Percentiles rank a stretch among this genome's conserved stretches.
Evolutionary conservation across 1,284 basidiomycete species (phyloP).

Genomic region (Tylopilus sp.): DNA sequence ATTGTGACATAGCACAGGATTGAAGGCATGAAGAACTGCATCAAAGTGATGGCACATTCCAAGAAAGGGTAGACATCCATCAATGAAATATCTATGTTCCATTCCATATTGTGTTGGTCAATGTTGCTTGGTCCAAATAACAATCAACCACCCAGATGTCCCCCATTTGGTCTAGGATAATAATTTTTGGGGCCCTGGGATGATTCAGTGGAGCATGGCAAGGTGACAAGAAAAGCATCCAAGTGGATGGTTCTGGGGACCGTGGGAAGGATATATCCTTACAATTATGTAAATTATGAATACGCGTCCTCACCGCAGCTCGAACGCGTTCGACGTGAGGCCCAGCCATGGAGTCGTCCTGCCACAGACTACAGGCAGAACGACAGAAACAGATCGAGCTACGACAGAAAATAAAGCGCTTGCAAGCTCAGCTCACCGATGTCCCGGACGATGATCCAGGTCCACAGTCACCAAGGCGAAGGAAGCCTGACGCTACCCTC

Average conservation of each 20-base stretch:
- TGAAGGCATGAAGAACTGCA: conserved; percentile 23
- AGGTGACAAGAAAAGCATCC: conserved; percentile 13
- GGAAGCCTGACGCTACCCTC: conserved; percentile 38
- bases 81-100: conserved; percentile 13
- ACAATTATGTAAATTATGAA: conserved; percentile 24
- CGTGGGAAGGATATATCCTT: conserved; percentile 15
- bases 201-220: conserved; percentile 8
- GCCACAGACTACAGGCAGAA: conserved; percentile 27
- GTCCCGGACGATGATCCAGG: conserved; percentile 26
- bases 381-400: conserved; percentile 37
- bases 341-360: conserved; percentile 36
- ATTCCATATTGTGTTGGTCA: conserved; percentile 8
- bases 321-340: conserved; percentile 18
- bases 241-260: conserved; percentile 7
- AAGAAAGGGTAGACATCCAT: conserved; percentile 17
- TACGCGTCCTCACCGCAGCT: conserved; percentile 18
- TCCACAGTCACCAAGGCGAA: conserved; percentile 48
- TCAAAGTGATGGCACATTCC: conserved; percentile 33
- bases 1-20: conserved; percentile 27
- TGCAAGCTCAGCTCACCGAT: conserved; percentile 43
- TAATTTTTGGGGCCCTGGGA: conserved; percentile 5
- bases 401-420: conserved; percentile 39
- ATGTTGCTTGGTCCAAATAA: conserved; percentile 8
- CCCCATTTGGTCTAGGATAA: conserved; percentile 10
- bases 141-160: background rate